These are phyloP conservation scores for Starmerella gropengiesseri DNA, from an alignment of 805 yeast species.

Conservation along the genomic window DNA sequence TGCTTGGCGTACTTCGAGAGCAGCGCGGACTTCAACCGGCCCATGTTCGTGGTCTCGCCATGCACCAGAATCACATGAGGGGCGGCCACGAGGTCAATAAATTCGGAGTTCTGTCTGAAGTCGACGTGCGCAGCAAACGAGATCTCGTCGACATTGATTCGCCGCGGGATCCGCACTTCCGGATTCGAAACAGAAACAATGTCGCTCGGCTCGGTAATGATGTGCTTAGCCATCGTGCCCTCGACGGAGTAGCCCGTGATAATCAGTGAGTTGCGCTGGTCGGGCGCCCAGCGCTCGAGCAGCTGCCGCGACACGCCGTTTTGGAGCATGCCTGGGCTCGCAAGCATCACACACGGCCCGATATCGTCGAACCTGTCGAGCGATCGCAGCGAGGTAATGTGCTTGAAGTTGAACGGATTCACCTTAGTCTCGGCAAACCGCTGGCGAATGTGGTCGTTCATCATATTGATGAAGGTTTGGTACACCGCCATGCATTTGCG, in stretches of 20 bases:
- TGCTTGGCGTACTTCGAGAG: slow-evolving; percentile 72
- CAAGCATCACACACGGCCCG: slow-evolving; percentile 92
- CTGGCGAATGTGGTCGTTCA: slow-evolving; percentile 82
- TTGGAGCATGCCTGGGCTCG: slow-evolving; percentile 97
- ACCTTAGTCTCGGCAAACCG: slow-evolving; percentile 65
- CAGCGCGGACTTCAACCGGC: slow-evolving; percentile 85
- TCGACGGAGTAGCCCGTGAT: slow-evolving; percentile 97
- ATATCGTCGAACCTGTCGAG: slow-evolving; percentile 81
- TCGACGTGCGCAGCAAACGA: slow-evolving; percentile 99
- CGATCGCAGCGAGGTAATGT: slow-evolving; percentile 65
- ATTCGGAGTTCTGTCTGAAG: slow-evolving; percentile 81
- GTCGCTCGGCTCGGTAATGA: slow-evolving; percentile 80
- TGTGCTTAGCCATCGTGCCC: slow-evolving; percentile 91
- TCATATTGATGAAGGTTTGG: slow-evolving; percentile 92
- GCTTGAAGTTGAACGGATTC: slow-evolving; percentile 86
- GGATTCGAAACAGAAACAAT: slow-evolving; percentile 76
- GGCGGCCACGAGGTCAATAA: slow-evolving; percentile 81
- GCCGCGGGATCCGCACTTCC: slow-evolving; percentile 73
- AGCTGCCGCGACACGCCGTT: slow-evolving; percentile 88
- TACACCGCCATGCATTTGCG: slow-evolving; percentile 95
- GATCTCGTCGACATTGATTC: slow-evolving; percentile 79
- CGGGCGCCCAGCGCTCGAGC: slow-evolving; percentile 95
- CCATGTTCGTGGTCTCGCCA: slow-evolving; percentile 98
- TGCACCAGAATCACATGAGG: slow-evolving; percentile 81
- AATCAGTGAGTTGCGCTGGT: slow-evolving; percentile 74